phyloP scores from a whole-genome alignment of 1,284 basidiomycete genomes.

The Tylopilus sp. region DNA sequence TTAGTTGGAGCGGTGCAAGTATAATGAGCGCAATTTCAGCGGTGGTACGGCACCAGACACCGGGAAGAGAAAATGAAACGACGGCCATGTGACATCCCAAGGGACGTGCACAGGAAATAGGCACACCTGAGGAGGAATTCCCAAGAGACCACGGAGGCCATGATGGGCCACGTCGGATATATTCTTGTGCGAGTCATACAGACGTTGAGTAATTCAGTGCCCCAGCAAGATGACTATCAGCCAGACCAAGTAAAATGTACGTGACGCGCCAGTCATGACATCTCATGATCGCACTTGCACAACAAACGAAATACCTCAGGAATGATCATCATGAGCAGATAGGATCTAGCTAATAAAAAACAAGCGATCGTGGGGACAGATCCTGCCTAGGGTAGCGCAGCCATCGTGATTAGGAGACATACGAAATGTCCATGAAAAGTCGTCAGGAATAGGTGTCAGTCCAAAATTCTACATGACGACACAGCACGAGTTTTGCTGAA shows the following conservation, averaged over 20 bases:
- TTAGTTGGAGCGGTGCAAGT: no score
- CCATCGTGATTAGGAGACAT: slow-evolving; percentile 32
- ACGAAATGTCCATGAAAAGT: slow-evolving; percentile 31
- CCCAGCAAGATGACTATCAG: not conserved
- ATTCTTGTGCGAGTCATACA: not conserved
- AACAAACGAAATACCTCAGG: slow-evolving; percentile 12
- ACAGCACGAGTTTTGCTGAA: slow-evolving; percentile 72
- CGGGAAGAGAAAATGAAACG: not conserved
- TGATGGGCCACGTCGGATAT: not conserved
- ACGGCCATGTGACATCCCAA: not conserved
- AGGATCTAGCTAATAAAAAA: slow-evolving; percentile 10
- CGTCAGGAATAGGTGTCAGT: slow-evolving; percentile 20
- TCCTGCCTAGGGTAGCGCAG: slow-evolving; percentile 13
- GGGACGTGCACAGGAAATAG: not conserved
- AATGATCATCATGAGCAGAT: slow-evolving; percentile 7
- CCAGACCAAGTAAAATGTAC: not conserved
- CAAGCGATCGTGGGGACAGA: slow-evolving; percentile 15
- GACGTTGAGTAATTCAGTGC: not conserved
- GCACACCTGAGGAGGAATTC: not conserved
- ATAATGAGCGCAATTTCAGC: no score
- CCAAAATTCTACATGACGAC: slow-evolving; percentile 58
- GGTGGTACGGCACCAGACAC: no score
- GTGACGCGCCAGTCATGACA: slow-evolving; percentile 9
- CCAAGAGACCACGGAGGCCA: not conserved
- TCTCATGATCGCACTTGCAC: not conserved